Evolutionary conservation across 257 asterid genomes (phyloP), one percentile per base, ranked within the genome.

Genomic region (Nicotiana attenuata): DNA sequence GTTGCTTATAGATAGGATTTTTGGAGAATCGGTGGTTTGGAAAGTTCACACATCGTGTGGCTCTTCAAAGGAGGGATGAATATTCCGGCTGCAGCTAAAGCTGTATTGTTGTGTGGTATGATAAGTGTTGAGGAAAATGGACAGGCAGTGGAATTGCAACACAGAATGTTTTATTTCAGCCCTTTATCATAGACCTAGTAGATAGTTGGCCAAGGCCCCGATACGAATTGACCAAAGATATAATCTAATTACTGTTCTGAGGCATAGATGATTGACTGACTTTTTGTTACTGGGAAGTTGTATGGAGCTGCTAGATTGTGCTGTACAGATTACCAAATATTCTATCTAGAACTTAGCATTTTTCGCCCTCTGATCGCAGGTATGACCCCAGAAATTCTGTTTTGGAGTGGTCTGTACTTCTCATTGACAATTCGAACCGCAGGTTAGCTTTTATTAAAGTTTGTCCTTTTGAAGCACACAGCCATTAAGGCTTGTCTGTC

Each of bases 351-450:
- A 14, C 47, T 71, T 3, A 71, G 50, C 28, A 24, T 7, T 50
- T 75, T 75, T 75, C 45, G 26, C 45, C 50, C 47, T 67, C 57
- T 56, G 15, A 80, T 57, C 87, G 86, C 91, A 95, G 99, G 88
- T 95, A 87, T 50, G 98, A 95, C 83, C 81, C 98, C 80, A 90
- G 96, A 84, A 93, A 88, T 81, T 95, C 98, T 77, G 64, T 92
- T 79, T 85, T 95, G 89, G 98, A 95, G 87, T 93, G 99, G 99
- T 88, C 99, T 84, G 90, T 95, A 77, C 85, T 89, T 69, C 98
- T 93, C 82, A 88, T 95, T 82, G 99, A 95, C 87, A 87, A 91
- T 90, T 91, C 97, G 15, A 95, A 95, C 83, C 94, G 98, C 91
- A 93, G 99, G 99, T 95, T 11, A 81, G 90, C 81, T 86, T 64